These are phyloP conservation scores for Ilyonectria destructans DNA, from an alignment of 2,329 filamentous ascomycete species.

Conservation along the genomic window DNA sequence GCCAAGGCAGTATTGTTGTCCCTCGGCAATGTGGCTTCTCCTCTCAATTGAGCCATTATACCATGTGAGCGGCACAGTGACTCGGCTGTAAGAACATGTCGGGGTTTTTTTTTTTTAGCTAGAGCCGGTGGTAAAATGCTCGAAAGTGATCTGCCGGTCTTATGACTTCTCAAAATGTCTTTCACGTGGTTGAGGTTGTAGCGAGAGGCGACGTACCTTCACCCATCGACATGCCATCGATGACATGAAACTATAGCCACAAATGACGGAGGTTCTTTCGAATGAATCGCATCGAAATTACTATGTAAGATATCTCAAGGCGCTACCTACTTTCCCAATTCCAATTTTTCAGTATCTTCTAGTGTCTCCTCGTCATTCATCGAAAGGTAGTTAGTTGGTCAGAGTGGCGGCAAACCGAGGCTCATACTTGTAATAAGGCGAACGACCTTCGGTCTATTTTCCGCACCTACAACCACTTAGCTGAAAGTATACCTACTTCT, in stretches of 20 bases:
- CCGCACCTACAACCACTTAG: too few species aligned
- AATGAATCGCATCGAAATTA: too few species aligned
- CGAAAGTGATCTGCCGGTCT: neutral
- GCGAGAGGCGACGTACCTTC: neutral
- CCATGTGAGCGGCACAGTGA: neutral
- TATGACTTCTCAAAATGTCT: neutral
- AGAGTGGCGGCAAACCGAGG: too few species aligned
- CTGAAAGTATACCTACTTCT: too few species aligned
- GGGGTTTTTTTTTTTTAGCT: neutral
- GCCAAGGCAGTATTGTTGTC: neutral
- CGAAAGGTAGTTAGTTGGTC: too few species aligned
- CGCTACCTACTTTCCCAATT: too few species aligned
- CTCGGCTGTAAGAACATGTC: neutral
- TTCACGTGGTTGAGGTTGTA: neutral
- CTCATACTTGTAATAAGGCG: too few species aligned
- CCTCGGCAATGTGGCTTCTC: neutral
- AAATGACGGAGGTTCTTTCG: too few species aligned
- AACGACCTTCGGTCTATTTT: too few species aligned
- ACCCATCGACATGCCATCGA: neutral
- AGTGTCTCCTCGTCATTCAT: too few species aligned
- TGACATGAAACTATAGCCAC: neutral
- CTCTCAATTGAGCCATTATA: neutral
- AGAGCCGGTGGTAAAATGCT: neutral
- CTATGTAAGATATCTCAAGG: too few species aligned
- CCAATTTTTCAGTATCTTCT: too few species aligned